Conservation (phyloP, 164 flowering plant genomes). For the Stephania yunnanensis region DNA sequence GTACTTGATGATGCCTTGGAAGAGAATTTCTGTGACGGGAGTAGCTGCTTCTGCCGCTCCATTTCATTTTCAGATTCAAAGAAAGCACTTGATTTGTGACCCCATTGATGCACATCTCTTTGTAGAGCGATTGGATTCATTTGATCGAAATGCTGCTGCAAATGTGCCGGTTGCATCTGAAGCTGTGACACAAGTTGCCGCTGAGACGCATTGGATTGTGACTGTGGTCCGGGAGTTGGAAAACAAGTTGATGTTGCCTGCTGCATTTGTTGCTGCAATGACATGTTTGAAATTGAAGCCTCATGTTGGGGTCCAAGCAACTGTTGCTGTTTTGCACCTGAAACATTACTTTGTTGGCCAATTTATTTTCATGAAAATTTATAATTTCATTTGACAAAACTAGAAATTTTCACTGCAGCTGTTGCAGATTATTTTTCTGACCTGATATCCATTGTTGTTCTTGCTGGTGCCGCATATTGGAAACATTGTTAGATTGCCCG, state of each 20-base stretch:
- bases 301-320: conserved; percentile 51
- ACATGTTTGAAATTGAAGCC: conserved; percentile 48
- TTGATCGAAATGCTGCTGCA: conserved; percentile 17
- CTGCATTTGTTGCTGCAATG: conserved; percentile 33
- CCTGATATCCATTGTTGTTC: conserved; percentile 34
- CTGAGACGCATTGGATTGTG: conserved; percentile 38
- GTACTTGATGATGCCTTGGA: conserved; percentile 15
- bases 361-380: conserved; percentile 48
- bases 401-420: conserved; percentile 28
- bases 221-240: conserved; percentile 50
- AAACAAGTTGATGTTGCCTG: conserved; percentile 23
- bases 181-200: conserved; percentile 10
- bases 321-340: conserved; percentile 51
- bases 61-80: conserved; percentile 18
- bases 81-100: conserved; percentile 12
- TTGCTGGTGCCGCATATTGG: conserved; percentile 16
- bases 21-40: conserved; percentile 12
- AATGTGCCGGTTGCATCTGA: conserved; percentile 14
- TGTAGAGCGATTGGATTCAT: conserved; percentile 1
- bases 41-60: conserved; percentile 17
- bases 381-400: conserved; percentile 31
- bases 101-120: conserved; percentile 14
- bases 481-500: conserved; percentile 17
- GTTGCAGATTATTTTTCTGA: conserved; percentile 38
- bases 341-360: conserved; percentile 44